Percentiles rank a stretch among this genome's conserved stretches.
phyloP scores from a whole-genome alignment of 1,139 yeast species.

The Scheffersomyces segobiensis region DNA sequence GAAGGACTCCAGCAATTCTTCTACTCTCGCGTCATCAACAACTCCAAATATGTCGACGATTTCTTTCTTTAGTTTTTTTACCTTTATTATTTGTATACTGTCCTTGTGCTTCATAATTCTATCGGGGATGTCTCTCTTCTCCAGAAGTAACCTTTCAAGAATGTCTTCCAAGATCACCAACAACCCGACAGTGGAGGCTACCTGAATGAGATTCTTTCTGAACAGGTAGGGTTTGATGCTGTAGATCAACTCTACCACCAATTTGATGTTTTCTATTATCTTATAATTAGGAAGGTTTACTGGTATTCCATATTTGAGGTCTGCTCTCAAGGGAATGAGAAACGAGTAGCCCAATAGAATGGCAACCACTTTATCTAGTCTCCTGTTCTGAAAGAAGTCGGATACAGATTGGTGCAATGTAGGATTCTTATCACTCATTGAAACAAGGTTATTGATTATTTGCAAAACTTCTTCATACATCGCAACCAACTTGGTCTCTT shows the following conservation, averaged over 20 bases:
- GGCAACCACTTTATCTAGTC: neutral
- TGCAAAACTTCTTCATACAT: neutral
- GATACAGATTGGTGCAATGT: neutral
- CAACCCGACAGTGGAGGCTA: neutral
- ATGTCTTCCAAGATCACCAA: neutral
- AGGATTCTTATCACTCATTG: neutral
- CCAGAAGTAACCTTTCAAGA: neutral
- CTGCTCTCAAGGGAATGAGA: neutral
- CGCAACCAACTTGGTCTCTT: neutral
- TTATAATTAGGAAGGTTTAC: neutral
- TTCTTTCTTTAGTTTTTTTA: neutral
- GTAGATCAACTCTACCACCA: neutral
- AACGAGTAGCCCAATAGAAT: neutral
- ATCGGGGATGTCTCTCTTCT: neutral
- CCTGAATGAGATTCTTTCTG: neutral
- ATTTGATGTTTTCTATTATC: neutral
- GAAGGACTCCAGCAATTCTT: neutral
- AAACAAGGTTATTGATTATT: neutral
- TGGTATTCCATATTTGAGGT: neutral
- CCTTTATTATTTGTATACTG: neutral
- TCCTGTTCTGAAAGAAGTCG: neutral
- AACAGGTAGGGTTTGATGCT: neutral
- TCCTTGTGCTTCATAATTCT: neutral
- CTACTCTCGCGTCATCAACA: neutral
- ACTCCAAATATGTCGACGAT: neutral